Base-by-base conservation (phyloP, 148 eudicot genomes). In the Camellia japonica region DNA sequence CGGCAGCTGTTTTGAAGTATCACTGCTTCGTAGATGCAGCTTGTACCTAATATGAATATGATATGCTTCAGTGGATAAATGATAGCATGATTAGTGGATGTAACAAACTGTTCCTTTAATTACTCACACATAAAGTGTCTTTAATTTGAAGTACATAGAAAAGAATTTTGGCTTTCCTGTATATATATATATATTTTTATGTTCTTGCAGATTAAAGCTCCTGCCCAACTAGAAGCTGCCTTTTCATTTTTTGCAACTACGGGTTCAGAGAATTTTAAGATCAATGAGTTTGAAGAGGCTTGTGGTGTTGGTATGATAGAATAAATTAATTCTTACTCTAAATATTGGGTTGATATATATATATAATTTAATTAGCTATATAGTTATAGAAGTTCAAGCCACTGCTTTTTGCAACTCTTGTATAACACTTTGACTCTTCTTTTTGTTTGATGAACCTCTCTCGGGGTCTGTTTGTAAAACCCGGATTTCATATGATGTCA, bases 191-290 rank as follows among this genome's bases (percentile, higher is more conserved):
- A 19, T 5, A 7, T 47, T 4, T 3, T 30, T 72, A 5, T 74
- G 8, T n/a, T 79, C 41, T 46, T 87, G 85, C 87, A 96, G 99
- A 90, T 96, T 80, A 96, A 94, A 84, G 89, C 92, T 61, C 90
- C 92, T 68, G 94, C 99, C 61, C 99, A 96, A 84, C 84, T 94
- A 78, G 99, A 96, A 64, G 99, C 97, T 83, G 99, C 99, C 47
- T 90, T 94, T 55, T 38, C 90, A 15, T 96, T 96, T 79, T 91
- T 96, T 78, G 62, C 90, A 12, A 78, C 81, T 58, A 82, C 84
- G 59, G 92, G 93, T 64, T 87, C 98, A 3, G 94, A 90, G 55
- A 80, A 86, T 75, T 87, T 90, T 78, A 87, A 87, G 58, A 12
- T 81, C 75, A 82, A 80, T 77, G 95, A 90, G 55, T 96, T 96